These are phyloP conservation scores for Oidiodendron maius DNA, from an alignment of 495 filamentous ascomycete species.

Conservation along the genomic window DNA sequence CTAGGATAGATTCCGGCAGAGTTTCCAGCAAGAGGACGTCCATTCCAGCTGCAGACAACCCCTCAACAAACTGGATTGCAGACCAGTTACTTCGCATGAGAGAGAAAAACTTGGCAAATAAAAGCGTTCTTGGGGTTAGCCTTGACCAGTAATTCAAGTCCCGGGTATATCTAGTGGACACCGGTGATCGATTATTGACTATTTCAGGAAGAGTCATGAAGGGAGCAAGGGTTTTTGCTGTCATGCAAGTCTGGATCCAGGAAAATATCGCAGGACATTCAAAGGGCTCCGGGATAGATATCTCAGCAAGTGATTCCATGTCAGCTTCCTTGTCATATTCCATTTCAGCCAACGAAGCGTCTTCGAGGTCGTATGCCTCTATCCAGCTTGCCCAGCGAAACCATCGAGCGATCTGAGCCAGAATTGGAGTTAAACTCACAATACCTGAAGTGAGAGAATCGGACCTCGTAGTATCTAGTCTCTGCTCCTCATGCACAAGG, in stretches of 20 bases:
- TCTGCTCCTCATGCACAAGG: constrained; percentile 80
- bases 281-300: constrained; percentile 48
- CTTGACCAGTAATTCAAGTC: constrained; percentile 13
- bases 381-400: constrained; percentile 76
- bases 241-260: constrained; percentile 63
- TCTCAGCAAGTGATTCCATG: constrained; percentile 5
- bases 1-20: constrained; percentile 73
- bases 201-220: constrained; percentile 49
- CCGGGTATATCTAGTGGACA: constrained; percentile 5
- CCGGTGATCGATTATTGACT: constrained; percentile 19
- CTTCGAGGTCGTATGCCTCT: constrained; percentile 65
- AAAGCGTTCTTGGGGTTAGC: constrained; percentile 57
- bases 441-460: constrained; percentile 46
- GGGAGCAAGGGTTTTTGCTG: constrained; percentile 32
- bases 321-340: constrained; percentile 16
- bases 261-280: constrained; percentile 55
- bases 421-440: constrained; percentile 56
- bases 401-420: constrained; percentile 80
- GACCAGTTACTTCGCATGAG: constrained; percentile 29
- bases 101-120: constrained; percentile 54
- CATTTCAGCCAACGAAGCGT: constrained; percentile 32
- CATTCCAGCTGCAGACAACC: constrained; percentile 56
- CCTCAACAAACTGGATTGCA: constrained; percentile 46
- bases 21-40: constrained; percentile 60
- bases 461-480: constrained; percentile 62